phyloP scores from a whole-genome alignment of 495 filamentous ascomycete species.

The Schizothecium vesticola region DNA sequence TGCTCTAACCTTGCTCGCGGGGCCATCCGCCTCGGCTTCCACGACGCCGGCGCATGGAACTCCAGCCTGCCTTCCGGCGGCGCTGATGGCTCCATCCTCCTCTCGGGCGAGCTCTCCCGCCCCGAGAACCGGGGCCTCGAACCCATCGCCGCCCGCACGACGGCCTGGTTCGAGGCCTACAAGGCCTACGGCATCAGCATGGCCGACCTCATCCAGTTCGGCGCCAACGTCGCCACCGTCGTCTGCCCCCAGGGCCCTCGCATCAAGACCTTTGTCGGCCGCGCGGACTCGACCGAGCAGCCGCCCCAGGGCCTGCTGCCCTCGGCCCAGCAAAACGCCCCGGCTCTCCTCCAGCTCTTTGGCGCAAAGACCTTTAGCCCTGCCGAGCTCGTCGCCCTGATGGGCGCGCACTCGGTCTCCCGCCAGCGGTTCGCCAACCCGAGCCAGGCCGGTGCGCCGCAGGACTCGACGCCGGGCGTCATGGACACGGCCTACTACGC shows the following conservation, averaged over 20 bases:
- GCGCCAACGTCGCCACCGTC: constrained; percentile 4
- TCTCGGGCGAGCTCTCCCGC: constrained; percentile 3
- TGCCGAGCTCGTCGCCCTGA: constrained; percentile 1
- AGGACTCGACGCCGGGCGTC: background rate
- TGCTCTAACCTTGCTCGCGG: background rate
- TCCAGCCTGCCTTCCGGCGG: background rate
- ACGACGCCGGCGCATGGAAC: constrained; percentile 5
- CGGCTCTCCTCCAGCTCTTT: background rate
- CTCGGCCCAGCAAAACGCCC: background rate
- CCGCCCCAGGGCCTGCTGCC: constrained; percentile 1
- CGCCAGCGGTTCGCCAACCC: background rate
- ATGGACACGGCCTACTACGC: background rate
- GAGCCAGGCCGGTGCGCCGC: background rate
- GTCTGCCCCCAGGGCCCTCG: constrained; percentile 1
- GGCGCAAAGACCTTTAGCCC: background rate
- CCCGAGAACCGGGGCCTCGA: constrained; percentile 4
- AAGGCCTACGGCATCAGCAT: constrained; percentile 1
- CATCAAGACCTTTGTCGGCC: constrained; percentile 2
- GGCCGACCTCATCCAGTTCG: constrained; percentile 4
- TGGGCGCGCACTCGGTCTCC: constrained; percentile 4
- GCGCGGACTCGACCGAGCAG: background rate
- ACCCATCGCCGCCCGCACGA: constrained; percentile 1
- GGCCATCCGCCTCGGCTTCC: constrained; percentile 9
- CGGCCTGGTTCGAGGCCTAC: constrained; percentile 2
- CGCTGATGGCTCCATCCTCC: constrained; percentile 8